phyloP scores from a whole-genome alignment of 2,329 filamentous ascomycete genomes.

The Fusarium acutatum region DNA sequence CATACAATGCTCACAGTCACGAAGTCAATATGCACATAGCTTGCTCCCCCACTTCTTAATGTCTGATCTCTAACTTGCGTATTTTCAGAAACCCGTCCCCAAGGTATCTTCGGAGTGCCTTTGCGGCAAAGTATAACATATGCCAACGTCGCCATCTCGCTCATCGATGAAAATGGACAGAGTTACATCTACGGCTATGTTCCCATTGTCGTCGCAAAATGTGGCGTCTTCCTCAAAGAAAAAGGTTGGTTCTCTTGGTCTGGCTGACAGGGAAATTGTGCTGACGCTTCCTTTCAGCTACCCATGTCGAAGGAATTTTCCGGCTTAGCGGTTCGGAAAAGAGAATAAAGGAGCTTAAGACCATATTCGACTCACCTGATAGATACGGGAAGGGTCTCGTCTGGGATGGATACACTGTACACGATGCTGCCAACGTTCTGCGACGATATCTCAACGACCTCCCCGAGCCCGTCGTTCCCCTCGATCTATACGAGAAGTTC shows the following conservation, averaged over 20 bases:
- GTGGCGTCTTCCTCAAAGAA: conserved; percentile 96
- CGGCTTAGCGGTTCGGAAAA: conserved; percentile 95
- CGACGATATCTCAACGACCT: conserved; percentile 95
- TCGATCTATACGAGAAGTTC: conserved; percentile 92
- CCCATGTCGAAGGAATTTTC: conserved; percentile 95
- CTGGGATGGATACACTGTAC: conserved; percentile 97
- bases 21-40: background rate
- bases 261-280: background rate
- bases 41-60: background rate
- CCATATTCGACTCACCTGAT: conserved; percentile 91
- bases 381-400: conserved; percentile 96
- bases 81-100: conserved; percentile 57
- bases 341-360: conserved; percentile 95
- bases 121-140: conserved; percentile 95
- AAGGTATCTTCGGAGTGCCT: conserved; percentile 93
- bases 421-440: conserved; percentile 96
- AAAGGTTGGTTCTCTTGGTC: conserved; percentile 72
- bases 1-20: background rate
- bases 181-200: conserved; percentile 99
- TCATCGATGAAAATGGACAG: conserved; percentile 89
- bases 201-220: conserved; percentile 97
- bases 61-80: conserved; percentile 30
- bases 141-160: conserved; percentile 96
- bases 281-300: conserved; percentile 67
- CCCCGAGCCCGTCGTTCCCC: conserved; percentile 93